These are phyloP conservation scores for Boletus vermiculosoides DNA, from an alignment of 768 basidiomycete genomes.

Conservation along the genomic window DNA sequence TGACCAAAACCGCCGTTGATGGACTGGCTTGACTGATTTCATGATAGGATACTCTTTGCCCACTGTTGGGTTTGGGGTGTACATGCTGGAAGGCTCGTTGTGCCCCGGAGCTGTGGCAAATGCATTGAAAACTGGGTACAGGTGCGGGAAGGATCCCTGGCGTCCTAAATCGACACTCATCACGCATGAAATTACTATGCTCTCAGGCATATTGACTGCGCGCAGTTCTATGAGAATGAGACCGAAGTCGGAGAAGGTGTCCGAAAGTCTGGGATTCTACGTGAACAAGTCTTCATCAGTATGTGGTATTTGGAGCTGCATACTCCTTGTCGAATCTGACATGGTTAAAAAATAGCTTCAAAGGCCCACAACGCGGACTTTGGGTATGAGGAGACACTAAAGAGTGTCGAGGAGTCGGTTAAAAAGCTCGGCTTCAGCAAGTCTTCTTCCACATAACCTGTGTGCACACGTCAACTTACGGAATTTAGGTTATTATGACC, in stretches of 20 bases:
- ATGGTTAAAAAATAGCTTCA: slow-evolving; percentile 17
- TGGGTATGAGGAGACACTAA: slow-evolving; percentile 18
- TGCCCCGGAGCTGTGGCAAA: slow-evolving; percentile 15
- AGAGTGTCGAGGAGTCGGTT: slow-evolving; percentile 24
- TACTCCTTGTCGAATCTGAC: background rate
- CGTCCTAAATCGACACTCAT: background rate
- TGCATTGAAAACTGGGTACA: slow-evolving; percentile 28
- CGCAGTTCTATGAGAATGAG: slow-evolving; percentile 28
- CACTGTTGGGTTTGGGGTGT: slow-evolving; percentile 30
- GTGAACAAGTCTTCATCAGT: slow-evolving; percentile 34
- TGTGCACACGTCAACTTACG: background rate
- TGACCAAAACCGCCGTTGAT: background rate
- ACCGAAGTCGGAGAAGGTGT: slow-evolving; percentile 27
- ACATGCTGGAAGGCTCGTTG: slow-evolving; percentile 5
- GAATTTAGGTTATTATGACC: slow-evolving; percentile 42
- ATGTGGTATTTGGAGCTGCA: background rate
- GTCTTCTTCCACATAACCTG: background rate
- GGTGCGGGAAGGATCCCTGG: slow-evolving; percentile 11
- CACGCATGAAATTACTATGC: background rate
- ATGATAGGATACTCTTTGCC: slow-evolving; percentile 25
- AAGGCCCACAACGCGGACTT: slow-evolving; percentile 9
- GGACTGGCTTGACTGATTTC: background rate
- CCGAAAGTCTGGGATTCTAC: slow-evolving; percentile 18
- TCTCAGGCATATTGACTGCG: slow-evolving; percentile 27
- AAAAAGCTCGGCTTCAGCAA: slow-evolving; percentile 20